Evolutionary conservation across 2,329 filamentous ascomycete species (phyloP).

Genomic region (Colletotrichum brevisporum): DNA sequence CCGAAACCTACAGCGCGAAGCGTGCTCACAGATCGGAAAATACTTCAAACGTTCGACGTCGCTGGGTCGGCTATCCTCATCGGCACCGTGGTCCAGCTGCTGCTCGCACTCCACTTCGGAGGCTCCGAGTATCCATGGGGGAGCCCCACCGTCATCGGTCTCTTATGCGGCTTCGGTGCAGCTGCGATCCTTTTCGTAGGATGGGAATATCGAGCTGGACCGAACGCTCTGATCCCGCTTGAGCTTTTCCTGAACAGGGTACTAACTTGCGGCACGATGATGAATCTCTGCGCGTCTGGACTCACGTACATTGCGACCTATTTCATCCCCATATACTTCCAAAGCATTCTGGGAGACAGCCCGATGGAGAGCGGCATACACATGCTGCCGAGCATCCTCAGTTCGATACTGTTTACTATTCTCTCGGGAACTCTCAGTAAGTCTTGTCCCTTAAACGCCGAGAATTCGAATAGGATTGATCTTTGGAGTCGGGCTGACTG

Average conservation of each 20-base stretch:
- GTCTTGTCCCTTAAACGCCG: neutral
- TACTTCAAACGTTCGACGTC: slow-evolving; percentile 56
- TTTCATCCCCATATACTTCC: slow-evolving; percentile 67
- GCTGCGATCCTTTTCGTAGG: slow-evolving; percentile 51
- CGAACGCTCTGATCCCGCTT: slow-evolving; percentile 64
- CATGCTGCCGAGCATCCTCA: slow-evolving; percentile 57
- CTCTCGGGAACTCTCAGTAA: slow-evolving; percentile 51
- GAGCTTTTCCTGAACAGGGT: slow-evolving; percentile 48
- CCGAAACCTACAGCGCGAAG: slow-evolving; percentile 47
- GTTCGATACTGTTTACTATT: slow-evolving; percentile 53
- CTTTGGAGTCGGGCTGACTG: neutral
- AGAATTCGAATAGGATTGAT: neutral
- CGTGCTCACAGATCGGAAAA: slow-evolving; percentile 47
- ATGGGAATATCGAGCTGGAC: slow-evolving; percentile 60
- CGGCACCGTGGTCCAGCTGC: slow-evolving; percentile 54
- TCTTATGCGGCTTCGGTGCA: slow-evolving; percentile 54
- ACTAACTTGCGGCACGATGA: slow-evolving; percentile 53
- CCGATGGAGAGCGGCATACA: slow-evolving; percentile 55
- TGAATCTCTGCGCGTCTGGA: slow-evolving; percentile 59
- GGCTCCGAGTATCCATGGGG: slow-evolving; percentile 56
- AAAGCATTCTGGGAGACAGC: slow-evolving; percentile 58
- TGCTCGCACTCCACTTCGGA: slow-evolving; percentile 62
- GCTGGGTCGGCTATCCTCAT: slow-evolving; percentile 59
- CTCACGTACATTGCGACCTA: slow-evolving; percentile 61
- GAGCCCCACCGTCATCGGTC: slow-evolving; percentile 54